Evolutionary conservation across 352 stramenopile species (phyloP).

Genomic region (Globisporangium nodosum): DNA sequence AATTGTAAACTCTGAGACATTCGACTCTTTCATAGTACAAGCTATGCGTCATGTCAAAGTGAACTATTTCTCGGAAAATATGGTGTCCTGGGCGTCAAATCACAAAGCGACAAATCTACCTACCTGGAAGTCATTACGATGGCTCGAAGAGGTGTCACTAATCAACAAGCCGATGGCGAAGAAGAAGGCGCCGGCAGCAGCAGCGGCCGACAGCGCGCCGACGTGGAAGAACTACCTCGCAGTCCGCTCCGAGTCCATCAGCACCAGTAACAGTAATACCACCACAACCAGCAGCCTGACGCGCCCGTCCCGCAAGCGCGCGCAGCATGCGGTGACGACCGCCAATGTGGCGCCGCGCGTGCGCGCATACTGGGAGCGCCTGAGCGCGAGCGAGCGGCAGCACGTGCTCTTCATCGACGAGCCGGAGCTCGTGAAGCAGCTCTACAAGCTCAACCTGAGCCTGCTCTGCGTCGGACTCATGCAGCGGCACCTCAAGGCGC

Average conservation of each 20-base stretch:
- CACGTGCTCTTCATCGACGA: conserved; percentile 79
- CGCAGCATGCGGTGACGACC: conserved; percentile 16
- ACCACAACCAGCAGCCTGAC: neutral
- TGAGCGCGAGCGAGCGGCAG: conserved; percentile 57
- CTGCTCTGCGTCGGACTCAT: conserved; percentile 80
- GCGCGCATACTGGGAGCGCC: conserved; percentile 58
- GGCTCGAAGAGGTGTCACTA: neutral
- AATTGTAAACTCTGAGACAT: too few species aligned
- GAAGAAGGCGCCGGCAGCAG: neutral
- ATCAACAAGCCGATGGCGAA: neutral
- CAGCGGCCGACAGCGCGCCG: conserved; percentile 17
- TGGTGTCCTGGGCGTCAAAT: too few species aligned
- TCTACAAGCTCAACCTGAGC: conserved; percentile 86
- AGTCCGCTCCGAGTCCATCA: conserved; percentile 17
- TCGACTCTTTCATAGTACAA: too few species aligned
- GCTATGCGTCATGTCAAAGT: too few species aligned
- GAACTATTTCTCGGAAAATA: too few species aligned
- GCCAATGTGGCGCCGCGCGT: conserved; percentile 21
- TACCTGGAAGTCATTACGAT: too few species aligned
- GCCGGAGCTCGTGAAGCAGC: conserved; percentile 75
- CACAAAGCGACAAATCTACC: too few species aligned
- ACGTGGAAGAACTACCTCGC: conserved; percentile 69
- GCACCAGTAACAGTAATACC: neutral
- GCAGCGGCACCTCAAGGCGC: conserved; percentile 72
- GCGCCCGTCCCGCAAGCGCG: conserved; percentile 29